Evolutionary conservation across 192 early-diverging fungal genomes (phyloP).

Genomic region (Backusella liffmaniae): DNA sequence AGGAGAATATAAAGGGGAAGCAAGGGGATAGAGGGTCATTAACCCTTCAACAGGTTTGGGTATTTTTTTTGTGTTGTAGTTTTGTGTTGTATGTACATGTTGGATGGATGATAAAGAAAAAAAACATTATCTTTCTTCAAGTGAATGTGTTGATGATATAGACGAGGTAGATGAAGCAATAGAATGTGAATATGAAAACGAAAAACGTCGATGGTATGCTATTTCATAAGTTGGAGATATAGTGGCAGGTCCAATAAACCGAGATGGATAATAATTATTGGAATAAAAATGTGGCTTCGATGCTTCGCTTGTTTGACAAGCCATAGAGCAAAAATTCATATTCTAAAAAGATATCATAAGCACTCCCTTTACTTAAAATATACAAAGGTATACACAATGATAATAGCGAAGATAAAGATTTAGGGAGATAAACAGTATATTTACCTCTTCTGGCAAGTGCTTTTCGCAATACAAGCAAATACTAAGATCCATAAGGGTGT

Average conservation of each 20-base stretch:
- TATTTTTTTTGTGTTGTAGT: background rate
- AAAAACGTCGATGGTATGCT: background rate
- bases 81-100: background rate
- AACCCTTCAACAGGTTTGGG: background rate
- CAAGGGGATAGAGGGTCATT: background rate
- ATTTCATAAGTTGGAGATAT: background rate
- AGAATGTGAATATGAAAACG: background rate
- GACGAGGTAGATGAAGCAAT: background rate
- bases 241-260: background rate
- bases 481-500: slow-evolving; percentile 6
- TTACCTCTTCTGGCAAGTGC: slow-evolving; percentile 7
- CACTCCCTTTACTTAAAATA: background rate
- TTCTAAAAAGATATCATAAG: background rate
- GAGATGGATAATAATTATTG: slow-evolving; percentile 6
- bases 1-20: background rate
- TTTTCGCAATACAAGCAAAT: slow-evolving; percentile 18
- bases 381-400: background rate
- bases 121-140: background rate
- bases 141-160: background rate
- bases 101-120: background rate
- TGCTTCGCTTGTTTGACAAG: slow-evolving; percentile 12
- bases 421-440: background rate
- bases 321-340: background rate
- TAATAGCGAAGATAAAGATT: background rate
- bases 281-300: slow-evolving; percentile 2